Evolutionary conservation across 495 filamentous ascomycete genomes (phyloP).

Genomic region (Penicillium coprophilum): DNA sequence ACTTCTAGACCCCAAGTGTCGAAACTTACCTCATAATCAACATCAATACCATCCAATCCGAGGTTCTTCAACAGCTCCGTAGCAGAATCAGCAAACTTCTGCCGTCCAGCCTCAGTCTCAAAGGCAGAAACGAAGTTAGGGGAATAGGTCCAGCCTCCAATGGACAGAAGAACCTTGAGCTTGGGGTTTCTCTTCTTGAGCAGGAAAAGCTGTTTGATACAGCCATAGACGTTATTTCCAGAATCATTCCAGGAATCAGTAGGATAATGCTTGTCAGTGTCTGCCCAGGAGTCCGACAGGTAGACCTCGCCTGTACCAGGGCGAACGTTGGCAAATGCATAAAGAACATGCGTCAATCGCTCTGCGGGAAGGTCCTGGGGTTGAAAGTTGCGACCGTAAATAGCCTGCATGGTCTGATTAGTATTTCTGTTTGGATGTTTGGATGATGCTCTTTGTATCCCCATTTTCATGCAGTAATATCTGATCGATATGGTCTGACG

Average conservation of each 20-base stretch:
- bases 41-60: slow-evolving; percentile 60
- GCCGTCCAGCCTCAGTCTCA: slow-evolving; percentile 54
- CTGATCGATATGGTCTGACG: not conserved
- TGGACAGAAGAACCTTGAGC: slow-evolving; percentile 66
- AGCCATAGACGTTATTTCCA: slow-evolving; percentile 83
- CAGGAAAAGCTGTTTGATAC: slow-evolving; percentile 80
- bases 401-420: slow-evolving; percentile 50
- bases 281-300: slow-evolving; percentile 78
- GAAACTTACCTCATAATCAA: slow-evolving; percentile 57
- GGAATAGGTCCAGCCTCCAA: slow-evolving; percentile 79
- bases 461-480: not conserved
- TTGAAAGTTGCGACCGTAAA: slow-evolving; percentile 70
- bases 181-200: slow-evolving; percentile 77
- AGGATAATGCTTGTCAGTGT: slow-evolving; percentile 75
- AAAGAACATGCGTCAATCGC: slow-evolving; percentile 83
- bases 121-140: slow-evolving; percentile 67
- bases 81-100: slow-evolving; percentile 66
- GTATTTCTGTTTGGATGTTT: not conserved
- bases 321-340: slow-evolving; percentile 73
- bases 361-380: slow-evolving; percentile 73
- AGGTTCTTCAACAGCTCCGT: slow-evolving; percentile 66
- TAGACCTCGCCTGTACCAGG: slow-evolving; percentile 62
- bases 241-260: slow-evolving; percentile 68
- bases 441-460: not conserved
- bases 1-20: too few species aligned